Conservation (phyloP, 768 basidiomycete genomes). For the Boletus barrowsii region DNA sequence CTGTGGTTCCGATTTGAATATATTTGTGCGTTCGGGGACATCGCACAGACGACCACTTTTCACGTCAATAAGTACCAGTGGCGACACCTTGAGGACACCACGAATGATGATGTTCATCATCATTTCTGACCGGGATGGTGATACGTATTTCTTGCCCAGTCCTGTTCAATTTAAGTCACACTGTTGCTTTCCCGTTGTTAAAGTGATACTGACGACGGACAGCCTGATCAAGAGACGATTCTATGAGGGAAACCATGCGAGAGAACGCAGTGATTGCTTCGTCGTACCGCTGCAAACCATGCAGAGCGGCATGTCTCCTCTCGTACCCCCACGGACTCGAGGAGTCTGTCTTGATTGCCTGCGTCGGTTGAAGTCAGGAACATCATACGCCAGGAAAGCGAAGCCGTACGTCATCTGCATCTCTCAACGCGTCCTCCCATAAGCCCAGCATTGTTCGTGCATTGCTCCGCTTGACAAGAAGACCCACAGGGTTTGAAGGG, state of each 20-base stretch:
- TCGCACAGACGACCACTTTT: neutral
- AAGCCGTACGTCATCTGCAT: slow-evolving; percentile 10
- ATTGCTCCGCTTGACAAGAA: no score
- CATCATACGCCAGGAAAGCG: fast-evolving
- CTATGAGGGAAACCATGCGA: neutral
- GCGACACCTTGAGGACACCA: neutral
- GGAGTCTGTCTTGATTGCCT: slow-evolving; percentile 6
- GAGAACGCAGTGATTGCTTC: neutral
- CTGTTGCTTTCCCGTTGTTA: fast-evolving
- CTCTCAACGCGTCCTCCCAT: slow-evolving; percentile 13
- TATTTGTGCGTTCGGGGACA: neutral
- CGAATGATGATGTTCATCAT: neutral
- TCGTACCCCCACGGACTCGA: neutral
- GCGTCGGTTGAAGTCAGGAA: fast-evolving
- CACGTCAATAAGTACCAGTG: neutral
- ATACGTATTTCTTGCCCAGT: neutral
- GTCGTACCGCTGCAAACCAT: neutral
- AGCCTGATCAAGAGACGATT: neutral
- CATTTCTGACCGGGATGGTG: neutral
- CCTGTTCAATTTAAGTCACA: neutral
- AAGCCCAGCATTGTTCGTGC: no score
- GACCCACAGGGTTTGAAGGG: no score
- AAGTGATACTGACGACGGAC: neutral
- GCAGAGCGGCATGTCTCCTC: neutral
- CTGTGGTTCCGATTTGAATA: neutral